Evolutionary conservation across 345 rosid species (phyloP), one percentile per base, ranked within the genome.

Genomic region (Firmiana major): DNA sequence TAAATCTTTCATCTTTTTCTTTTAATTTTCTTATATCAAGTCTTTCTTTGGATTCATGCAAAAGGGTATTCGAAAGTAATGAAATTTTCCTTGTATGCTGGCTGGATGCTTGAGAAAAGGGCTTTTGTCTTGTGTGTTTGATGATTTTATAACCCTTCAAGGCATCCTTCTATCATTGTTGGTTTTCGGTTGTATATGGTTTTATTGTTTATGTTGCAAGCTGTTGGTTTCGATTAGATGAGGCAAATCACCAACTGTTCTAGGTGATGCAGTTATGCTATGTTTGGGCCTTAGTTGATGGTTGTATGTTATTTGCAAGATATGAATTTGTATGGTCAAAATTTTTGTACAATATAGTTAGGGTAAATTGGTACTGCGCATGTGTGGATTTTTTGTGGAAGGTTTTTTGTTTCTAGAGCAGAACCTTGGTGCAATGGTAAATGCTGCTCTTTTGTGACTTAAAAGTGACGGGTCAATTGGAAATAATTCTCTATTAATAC

Each of bases 1-100:
- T 93, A 81, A 60, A 28, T 6, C 53, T 6, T 43, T 2, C 3
- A 38, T 68, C 0, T 8, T 22, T 6, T 19, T 63, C 11, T 3
- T 49, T 48, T 12, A 2, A 9, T 48, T 43, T 67, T 10, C 54
- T 49, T 58, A 1, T n/a, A 16, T 11, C 31, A 28, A 0, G 6
- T 40, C 0, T 1, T 6, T 51, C 17, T 15, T 13, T 65, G 65
- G 19, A 8, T 65, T 48, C 15, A 7, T 48, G 58, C 13, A 48
- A 16, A 26, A 46, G 12, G 15, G 45, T 31, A 9, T 51, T 34
- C 9, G 62, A 34, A 51, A 71, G 19, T 71, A 31, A 31, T 34
- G 31, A 51, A 10, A 71, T 17, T 22, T 53, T 17, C 15, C 28
- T 9, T 49, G 13, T 46, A 9, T 49, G 58, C 21, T 66, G 36